Evolutionary conservation across 805 yeast species (phyloP).

Genomic region (Limtongozyma cylindracea): DNA sequence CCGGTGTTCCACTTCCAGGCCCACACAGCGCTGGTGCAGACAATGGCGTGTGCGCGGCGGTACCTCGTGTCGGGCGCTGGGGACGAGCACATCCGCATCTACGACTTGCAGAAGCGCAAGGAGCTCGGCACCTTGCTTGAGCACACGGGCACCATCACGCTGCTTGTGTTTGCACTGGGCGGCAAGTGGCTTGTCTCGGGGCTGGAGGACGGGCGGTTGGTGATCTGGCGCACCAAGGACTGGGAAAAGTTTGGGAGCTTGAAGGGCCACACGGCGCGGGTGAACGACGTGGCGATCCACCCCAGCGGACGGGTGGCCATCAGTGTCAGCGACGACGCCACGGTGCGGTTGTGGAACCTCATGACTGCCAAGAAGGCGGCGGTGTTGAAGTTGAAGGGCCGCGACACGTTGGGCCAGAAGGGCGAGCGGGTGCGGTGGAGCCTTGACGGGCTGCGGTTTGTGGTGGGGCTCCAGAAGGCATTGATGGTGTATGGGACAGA

Average conservation of each 20-base stretch:
- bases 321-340: slow-evolving; percentile 66
- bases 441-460: slow-evolving; percentile 37
- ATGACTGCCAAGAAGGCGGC: slow-evolving; percentile 96
- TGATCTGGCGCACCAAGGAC: slow-evolving; percentile 88
- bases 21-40: slow-evolving; percentile 68
- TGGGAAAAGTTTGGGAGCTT: slow-evolving; percentile 83
- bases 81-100: slow-evolving; percentile 86
- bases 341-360: slow-evolving; percentile 78
- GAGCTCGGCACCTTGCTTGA: slow-evolving; percentile 79
- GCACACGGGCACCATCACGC: slow-evolving; percentile 74
- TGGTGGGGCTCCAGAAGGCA: slow-evolving; percentile 48
- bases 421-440: slow-evolving; percentile 50
- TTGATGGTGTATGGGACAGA: slow-evolving; percentile 42
- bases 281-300: slow-evolving; percentile 73
- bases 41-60: slow-evolving; percentile 61
- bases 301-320: slow-evolving; percentile 79
- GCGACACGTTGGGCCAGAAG: slow-evolving; percentile 37
- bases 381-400: slow-evolving; percentile 42
- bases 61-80: slow-evolving; percentile 85
- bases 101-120: slow-evolving; percentile 80
- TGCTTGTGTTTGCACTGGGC: slow-evolving; percentile 32
- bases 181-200: slow-evolving; percentile 85
- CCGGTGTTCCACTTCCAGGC: slow-evolving; percentile 94
- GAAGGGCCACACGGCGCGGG: slow-evolving; percentile 71
- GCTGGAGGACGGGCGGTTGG: slow-evolving; percentile 72